Evolutionary conservation across 192 early-diverging fungal species (phyloP).

Genomic region (Haplosporangium gracile): DNA sequence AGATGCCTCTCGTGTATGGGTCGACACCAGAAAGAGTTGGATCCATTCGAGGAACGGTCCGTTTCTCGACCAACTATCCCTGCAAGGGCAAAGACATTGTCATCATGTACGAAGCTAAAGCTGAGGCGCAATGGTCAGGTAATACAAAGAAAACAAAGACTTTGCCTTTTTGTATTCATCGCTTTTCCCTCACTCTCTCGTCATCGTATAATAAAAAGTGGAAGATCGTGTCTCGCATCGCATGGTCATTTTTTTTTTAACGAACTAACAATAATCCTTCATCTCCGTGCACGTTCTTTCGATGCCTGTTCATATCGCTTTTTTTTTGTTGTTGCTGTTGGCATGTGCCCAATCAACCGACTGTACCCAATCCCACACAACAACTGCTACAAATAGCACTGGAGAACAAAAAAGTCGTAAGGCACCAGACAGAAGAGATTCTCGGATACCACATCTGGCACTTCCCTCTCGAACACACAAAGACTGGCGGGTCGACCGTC

Average conservation of each 20-base stretch:
- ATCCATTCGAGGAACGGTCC: slow-evolving; percentile 36
- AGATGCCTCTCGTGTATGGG: slow-evolving; percentile 45
- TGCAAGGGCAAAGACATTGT: slow-evolving; percentile 45
- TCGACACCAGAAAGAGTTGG: slow-evolving; percentile 45
- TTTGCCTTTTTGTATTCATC: neutral
- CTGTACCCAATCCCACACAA: neutral
- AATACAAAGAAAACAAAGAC: neutral
- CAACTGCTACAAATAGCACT: slow-evolving; percentile 18
- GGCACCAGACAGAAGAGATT: slow-evolving; percentile 46
- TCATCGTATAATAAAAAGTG: neutral
- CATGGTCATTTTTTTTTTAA: too few species aligned
- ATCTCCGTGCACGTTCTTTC: neutral
- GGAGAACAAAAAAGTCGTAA: slow-evolving; percentile 52
- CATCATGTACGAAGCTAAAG: slow-evolving; percentile 50
- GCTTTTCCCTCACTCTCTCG: neutral
- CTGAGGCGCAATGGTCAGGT: slow-evolving; percentile 50
- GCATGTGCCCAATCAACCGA: neutral
- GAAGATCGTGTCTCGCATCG: neutral
- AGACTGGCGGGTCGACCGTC: slow-evolving; percentile 29
- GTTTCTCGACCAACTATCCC: slow-evolving; percentile 34
- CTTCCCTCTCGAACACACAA: slow-evolving; percentile 41
- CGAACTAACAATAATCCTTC: neutral
- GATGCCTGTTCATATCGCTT: neutral
- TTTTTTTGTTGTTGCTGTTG: neutral
- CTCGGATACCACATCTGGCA: slow-evolving; percentile 44